Conservation (phyloP, 192 early-diverging fungal genomes). For the Coemansia sp. region DNA sequence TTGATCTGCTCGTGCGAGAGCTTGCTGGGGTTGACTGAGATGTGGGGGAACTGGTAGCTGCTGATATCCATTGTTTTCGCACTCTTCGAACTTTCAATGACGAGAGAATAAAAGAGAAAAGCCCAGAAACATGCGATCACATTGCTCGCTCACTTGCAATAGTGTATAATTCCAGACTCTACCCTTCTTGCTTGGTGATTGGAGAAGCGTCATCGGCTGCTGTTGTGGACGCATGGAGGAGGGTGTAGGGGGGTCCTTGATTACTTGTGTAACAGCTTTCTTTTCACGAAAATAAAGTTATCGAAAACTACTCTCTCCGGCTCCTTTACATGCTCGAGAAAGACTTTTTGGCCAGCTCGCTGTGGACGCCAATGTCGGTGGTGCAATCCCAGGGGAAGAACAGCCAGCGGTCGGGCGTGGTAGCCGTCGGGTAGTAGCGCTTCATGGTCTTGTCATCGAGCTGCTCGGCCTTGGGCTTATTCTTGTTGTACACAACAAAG, state of each 20-base stretch:
- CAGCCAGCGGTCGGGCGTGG: constrained; percentile 74
- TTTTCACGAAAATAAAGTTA: too few relatives aligned
- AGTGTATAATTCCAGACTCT: too few relatives aligned
- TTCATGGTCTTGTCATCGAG: constrained; percentile 61
- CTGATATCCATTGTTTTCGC: background rate
- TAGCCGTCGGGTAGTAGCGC: constrained; percentile 69
- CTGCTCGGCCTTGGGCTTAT: constrained; percentile 67
- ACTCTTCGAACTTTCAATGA: background rate
- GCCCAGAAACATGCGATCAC: too few relatives aligned
- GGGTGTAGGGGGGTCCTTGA: too few relatives aligned
- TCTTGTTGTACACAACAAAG: constrained; percentile 80
- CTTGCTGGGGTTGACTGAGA: background rate
- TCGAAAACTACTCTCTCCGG: too few relatives aligned
- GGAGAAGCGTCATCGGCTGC: too few relatives aligned
- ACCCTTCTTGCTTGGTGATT: too few relatives aligned
- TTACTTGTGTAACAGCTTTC: too few relatives aligned
- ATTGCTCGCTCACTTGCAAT: too few relatives aligned
- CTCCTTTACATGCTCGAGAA: constrained; percentile 7
- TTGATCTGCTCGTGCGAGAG: constrained; percentile 10
- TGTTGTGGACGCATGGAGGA: too few relatives aligned
- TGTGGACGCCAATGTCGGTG: constrained; percentile 68
- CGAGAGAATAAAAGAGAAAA: background rate
- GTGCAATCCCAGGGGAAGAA: constrained; percentile 75
- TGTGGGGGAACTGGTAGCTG: background rate
- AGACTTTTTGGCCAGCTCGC: constrained; percentile 51